These are phyloP conservation scores for Tephrocybe sp. DNA, from an alignment of 768 basidiomycete genomes.

Conservation along the genomic window DNA sequence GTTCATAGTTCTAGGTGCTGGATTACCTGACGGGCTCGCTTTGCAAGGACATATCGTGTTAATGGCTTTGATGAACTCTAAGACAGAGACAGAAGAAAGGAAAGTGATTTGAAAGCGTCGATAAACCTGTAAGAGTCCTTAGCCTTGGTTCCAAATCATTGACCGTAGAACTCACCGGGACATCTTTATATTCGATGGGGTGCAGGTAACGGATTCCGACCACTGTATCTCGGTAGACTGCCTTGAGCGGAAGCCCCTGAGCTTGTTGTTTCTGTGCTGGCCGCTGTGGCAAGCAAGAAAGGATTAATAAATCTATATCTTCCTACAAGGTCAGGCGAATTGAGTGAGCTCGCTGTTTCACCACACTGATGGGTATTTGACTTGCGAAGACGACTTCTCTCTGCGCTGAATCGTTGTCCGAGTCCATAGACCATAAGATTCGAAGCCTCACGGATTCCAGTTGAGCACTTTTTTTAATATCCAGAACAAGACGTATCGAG, in stretches of 20 bases:
- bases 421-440: conserved; percentile 60
- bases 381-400: conserved; percentile 70
- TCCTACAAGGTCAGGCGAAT: conserved; percentile 45
- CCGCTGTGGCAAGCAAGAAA: conserved; percentile 47
- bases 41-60: conserved; percentile 76
- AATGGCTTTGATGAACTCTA: conserved; percentile 62
- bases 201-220: conserved; percentile 78
- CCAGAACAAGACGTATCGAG: conserved; percentile 58
- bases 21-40: conserved; percentile 39
- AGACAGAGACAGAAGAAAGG: conserved; percentile 42
- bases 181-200: conserved; percentile 31
- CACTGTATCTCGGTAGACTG: conserved; percentile 70
- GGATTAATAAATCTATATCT: conserved; percentile 71
- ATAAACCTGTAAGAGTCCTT: conserved; percentile 47
- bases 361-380: conserved; percentile 17
- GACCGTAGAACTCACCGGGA: conserved; percentile 14
- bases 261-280: conserved; percentile 30
- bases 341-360: too few relatives aligned
- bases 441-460: conserved; percentile 66
- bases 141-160: not conserved
- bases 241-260: conserved; percentile 74
- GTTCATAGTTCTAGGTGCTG: conserved; percentile 10
- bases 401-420: conserved; percentile 36
- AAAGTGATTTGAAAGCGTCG: conserved; percentile 81
- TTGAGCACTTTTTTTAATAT: conserved; percentile 52